These are phyloP conservation scores for Raffaelea albimanens DNA, from an alignment of 2,329 filamentous ascomycete genomes.

Conservation along the genomic window DNA sequence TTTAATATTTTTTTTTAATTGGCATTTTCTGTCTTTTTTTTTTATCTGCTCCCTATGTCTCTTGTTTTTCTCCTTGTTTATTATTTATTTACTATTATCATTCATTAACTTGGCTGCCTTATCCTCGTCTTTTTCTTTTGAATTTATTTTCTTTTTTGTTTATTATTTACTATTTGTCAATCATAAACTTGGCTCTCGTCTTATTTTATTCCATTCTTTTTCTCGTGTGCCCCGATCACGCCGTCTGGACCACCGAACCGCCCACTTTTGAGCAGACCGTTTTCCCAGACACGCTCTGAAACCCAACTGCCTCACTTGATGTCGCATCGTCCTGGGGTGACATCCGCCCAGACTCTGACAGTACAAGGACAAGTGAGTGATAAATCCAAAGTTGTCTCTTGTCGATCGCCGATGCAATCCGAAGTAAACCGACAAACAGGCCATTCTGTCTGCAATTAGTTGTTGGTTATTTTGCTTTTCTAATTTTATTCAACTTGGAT, in stretches of 20 bases:
- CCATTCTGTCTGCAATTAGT: too few relatives aligned
- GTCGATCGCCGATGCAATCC: too few relatives aligned
- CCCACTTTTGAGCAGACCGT: background rate
- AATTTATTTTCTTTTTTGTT: background rate
- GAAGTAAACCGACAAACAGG: too few relatives aligned
- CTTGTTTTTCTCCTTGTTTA: background rate
- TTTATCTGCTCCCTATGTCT: background rate
- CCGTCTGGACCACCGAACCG: too few relatives aligned
- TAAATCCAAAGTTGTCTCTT: too few relatives aligned
- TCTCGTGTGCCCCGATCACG: too few relatives aligned
- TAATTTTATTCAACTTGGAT: too few relatives aligned
- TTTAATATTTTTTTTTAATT: background rate
- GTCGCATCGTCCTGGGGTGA: slow-evolving; percentile 5
- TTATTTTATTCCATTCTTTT: background rate
- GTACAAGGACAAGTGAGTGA: too few relatives aligned
- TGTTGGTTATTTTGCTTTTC: too few relatives aligned
- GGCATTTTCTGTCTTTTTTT: background rate
- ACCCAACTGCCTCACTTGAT: slow-evolving; percentile 5
- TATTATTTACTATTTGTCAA: background rate
- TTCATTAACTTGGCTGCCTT: background rate
- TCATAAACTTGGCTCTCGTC: background rate
- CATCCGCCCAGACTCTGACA: too few relatives aligned
- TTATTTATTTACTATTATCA: background rate
- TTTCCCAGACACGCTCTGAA: background rate
- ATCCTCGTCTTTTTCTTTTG: background rate